Base-by-base conservation (phyloP, 129 eudicot genomes). In the Rutidosis leptorrhynchoides region DNA sequence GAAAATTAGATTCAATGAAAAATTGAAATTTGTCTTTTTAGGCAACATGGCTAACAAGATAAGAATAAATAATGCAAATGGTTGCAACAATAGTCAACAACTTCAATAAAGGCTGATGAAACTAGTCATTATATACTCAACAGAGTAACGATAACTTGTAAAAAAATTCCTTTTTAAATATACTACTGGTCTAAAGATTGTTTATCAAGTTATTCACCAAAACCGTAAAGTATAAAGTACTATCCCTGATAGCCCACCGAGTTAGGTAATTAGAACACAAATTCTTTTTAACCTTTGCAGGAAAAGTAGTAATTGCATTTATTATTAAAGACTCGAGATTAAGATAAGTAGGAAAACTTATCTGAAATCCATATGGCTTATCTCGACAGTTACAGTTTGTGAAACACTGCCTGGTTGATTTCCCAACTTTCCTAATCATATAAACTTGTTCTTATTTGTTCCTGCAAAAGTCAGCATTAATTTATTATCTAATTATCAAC, bases 1-100 rank as follows among this genome's bases (percentile, higher is more conserved):
- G 37, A 23, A 63, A 35, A 25, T 52, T 16, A 35, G 64, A 52
- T 33, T 63, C 32, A 64, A 64, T 37, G 32, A 23, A 54, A 71
- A 60, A 40, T 61, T 30, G 4, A 33, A 33, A 52, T 27, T 62
- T 72, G 77, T 51, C 55, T 35, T 51, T 23, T 51, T 62, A 71
- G 26, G 58, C 71, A 73, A 52, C 77, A 73, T 56, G 59, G 23
- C 56, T n/a, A 37, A 53, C 11, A 7, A 33, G 64, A 72, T 61
- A 72, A 62, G 17, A 33, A 62, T 49, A 33, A 62, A 72, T 23
- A 62, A n/a, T 24, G 64, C 70, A 37, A 62, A 11, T 72, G 56
- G 35, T 10, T 25, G 64, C 70, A 54, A 63, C 70, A 33, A 62
- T 52, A 28, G 61, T 20, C 61, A 46, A 59, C 51, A 67, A 23